Percentiles rank a stretch among this genome's conserved stretches.
These are phyloP conservation scores for Teratosphaeria pseudoeucalypti DNA, from an alignment of 2,329 filamentous ascomycete species.

Conservation along the genomic window DNA sequence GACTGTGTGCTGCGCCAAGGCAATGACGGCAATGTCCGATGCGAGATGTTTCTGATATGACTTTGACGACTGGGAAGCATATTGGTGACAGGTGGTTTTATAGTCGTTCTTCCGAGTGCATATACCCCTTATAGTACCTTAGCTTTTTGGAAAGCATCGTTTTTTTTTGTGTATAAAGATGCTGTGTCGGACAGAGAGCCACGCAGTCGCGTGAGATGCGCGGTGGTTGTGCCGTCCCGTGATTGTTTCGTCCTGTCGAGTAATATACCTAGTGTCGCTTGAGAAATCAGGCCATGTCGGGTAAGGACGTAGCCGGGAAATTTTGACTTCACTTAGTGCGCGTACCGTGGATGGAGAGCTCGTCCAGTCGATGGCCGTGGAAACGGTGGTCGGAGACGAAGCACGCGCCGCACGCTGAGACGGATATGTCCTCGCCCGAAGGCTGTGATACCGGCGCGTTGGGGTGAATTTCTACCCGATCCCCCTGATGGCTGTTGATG, in stretches of 20 bases:
- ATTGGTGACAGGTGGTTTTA: not conserved
- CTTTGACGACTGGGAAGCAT: not conserved
- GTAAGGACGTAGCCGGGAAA: not conserved
- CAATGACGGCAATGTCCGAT: not conserved
- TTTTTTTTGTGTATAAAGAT: not conserved
- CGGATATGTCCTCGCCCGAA: not conserved
- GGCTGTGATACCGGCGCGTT: no score
- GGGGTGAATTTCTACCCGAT: no score
- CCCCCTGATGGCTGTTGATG: no score
- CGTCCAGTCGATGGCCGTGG: not conserved
- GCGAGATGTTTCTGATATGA: not conserved
- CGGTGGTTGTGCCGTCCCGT: not conserved
- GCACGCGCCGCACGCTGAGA: not conserved
- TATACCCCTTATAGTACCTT: not conserved
- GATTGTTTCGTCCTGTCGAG: not conserved
- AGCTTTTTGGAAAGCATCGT: not conserved
- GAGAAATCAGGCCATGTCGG: not conserved
- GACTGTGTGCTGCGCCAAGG: not conserved
- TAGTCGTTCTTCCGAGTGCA: not conserved
- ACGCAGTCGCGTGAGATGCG: no score
- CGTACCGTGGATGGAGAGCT: not conserved
- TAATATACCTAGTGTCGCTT: not conserved
- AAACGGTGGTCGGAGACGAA: not conserved
- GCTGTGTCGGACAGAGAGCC: not conserved
- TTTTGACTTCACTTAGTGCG: not conserved